phyloP scores from a whole-genome alignment of 495 filamentous ascomycete genomes.

The Penicillium macrosclerotiorum region DNA sequence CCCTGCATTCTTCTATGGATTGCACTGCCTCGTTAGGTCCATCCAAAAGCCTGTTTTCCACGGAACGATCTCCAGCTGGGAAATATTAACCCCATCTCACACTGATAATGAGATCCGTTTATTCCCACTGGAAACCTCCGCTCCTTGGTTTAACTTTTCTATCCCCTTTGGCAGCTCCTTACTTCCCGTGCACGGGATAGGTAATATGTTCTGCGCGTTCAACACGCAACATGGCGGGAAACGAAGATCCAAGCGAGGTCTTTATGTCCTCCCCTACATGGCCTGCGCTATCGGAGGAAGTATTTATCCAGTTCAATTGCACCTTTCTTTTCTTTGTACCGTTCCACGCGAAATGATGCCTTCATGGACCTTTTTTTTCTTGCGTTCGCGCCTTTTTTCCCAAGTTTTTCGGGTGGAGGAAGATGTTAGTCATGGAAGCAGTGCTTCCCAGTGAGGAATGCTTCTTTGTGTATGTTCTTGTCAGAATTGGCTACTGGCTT shows the following conservation, averaged over 20 bases:
- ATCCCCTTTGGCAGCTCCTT: slow-evolving; percentile 12
- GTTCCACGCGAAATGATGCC: slow-evolving; percentile 10
- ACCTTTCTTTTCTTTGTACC: background rate
- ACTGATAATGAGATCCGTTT: background rate
- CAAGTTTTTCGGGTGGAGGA: background rate
- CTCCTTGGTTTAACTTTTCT: background rate
- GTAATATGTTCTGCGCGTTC: slow-evolving; percentile 17
- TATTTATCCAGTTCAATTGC: background rate
- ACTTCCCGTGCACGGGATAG: background rate
- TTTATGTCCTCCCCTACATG: background rate
- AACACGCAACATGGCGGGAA: slow-evolving; percentile 17
- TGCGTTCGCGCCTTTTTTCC: background rate
- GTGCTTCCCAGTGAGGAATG: background rate
- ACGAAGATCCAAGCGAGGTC: background rate
- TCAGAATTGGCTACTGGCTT: background rate
- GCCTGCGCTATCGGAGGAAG: background rate
- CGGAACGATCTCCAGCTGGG: background rate
- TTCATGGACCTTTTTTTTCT: background rate
- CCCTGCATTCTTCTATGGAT: background rate
- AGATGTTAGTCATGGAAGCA: background rate
- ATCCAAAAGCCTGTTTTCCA: too few relatives aligned
- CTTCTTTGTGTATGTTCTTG: background rate
- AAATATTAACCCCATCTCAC: too few relatives aligned
- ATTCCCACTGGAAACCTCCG: background rate
- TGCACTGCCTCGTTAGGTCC: too few relatives aligned